These are phyloP conservation scores for Phlebiopsis flavidoalba DNA, from an alignment of 768 basidiomycete species.

Conservation along the genomic window DNA sequence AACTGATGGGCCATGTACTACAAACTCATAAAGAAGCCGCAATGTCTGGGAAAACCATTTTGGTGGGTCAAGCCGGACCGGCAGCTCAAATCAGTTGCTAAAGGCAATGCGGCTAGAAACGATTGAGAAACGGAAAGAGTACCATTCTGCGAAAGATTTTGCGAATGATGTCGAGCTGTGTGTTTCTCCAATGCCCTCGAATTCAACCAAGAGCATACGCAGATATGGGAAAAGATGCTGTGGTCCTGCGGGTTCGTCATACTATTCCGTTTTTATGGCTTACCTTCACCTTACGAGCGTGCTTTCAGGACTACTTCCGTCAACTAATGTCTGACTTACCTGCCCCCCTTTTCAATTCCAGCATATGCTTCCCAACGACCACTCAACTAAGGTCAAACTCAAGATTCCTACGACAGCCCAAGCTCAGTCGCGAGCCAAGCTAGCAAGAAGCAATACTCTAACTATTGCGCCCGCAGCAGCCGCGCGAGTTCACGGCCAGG, in stretches of 20 bases:
- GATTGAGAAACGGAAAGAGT: slow-evolving; percentile 78
- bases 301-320: slow-evolving; percentile 63
- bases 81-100: neutral
- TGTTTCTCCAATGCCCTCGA: slow-evolving; percentile 85
- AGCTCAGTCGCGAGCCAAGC: slow-evolving; percentile 14
- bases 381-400: slow-evolving; percentile 67
- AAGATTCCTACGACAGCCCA: slow-evolving; percentile 50
- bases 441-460: neutral
- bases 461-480: neutral
- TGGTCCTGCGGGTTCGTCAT: slow-evolving; percentile 51
- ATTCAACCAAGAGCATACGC: slow-evolving; percentile 85
- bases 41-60: slow-evolving; percentile 73
- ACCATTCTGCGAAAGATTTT: slow-evolving; percentile 61
- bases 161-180: slow-evolving; percentile 83
- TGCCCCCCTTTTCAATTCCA: slow-evolving; percentile 53
- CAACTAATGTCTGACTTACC: slow-evolving; percentile 78
- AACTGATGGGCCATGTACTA: slow-evolving; percentile 79
- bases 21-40: slow-evolving; percentile 71
- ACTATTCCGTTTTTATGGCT: slow-evolving; percentile 2
- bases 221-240: slow-evolving; percentile 80
- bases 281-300: neutral
- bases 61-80: slow-evolving; percentile 41
- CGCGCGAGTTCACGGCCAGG: slow-evolving; percentile 4
- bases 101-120: slow-evolving; percentile 46
- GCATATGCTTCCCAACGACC: slow-evolving; percentile 43